Conservation (phyloP, 768 basidiomycete genomes). For the Tylopilus balloui region DNA sequence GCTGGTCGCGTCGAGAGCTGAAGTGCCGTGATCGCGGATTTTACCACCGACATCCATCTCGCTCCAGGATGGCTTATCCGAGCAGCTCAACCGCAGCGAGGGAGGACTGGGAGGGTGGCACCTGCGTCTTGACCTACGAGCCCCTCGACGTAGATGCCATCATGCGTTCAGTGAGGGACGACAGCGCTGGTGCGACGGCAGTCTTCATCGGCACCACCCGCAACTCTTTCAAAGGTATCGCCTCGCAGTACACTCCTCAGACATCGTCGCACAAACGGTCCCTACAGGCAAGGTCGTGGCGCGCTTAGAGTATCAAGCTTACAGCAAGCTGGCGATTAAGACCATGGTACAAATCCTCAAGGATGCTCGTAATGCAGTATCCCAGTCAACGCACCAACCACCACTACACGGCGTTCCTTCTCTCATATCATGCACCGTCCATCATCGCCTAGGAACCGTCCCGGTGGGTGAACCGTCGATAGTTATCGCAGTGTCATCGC, state of each 20-base stretch:
- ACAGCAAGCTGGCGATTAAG: conserved; percentile 74
- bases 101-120: conserved; percentile 20
- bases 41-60: neutral
- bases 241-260: neutral
- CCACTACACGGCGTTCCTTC: conserved; percentile 23
- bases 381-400: conserved; percentile 42
- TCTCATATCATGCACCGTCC: conserved; percentile 57
- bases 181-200: conserved; percentile 66
- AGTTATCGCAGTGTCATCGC: conserved; percentile 79
- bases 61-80: conserved; percentile 20
- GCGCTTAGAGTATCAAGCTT: conserved; percentile 77
- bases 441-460: conserved; percentile 75
- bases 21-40: neutral
- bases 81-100: conserved; percentile 25
- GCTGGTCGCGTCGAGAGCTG: too few species aligned
- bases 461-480: conserved; percentile 80
- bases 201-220: conserved; percentile 84
- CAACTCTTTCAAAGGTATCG: conserved; percentile 74
- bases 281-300: conserved; percentile 64
- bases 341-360: conserved; percentile 62
- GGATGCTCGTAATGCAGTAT: conserved; percentile 38
- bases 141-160: conserved; percentile 55
- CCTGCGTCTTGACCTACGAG: conserved; percentile 54
- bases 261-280: conserved; percentile 6
- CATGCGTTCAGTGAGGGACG: conserved; percentile 57